These are phyloP conservation scores for Aphanoascus verrucosus DNA, from an alignment of 2,329 filamentous ascomycete species.

Conservation along the genomic window DNA sequence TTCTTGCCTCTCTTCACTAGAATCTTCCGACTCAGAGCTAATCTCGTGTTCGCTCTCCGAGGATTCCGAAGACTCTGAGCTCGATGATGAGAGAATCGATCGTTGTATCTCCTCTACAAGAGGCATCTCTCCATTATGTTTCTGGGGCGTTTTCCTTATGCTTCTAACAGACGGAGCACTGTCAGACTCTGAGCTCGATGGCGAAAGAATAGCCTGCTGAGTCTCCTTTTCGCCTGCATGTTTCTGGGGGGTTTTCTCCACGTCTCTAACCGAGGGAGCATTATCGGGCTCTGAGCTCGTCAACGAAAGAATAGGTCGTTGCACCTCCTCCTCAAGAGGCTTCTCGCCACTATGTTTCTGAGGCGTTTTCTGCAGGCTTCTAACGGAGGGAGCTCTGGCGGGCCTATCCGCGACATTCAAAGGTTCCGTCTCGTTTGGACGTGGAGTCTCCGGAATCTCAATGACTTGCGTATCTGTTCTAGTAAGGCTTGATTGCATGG, in stretches of 20 bases:
- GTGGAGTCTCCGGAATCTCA: neutral
- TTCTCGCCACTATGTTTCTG: neutral
- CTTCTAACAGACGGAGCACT: too few species aligned
- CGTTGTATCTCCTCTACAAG: neutral
- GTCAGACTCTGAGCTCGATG: conserved; percentile 10
- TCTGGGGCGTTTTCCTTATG: too few species aligned
- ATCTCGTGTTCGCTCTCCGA: neutral
- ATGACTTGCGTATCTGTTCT: neutral
- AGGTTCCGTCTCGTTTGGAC: neutral
- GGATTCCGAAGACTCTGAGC: conserved; percentile 6
- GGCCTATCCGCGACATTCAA: neutral
- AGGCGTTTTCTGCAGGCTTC: neutral
- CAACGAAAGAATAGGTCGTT: neutral
- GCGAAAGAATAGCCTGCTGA: conserved; percentile 10
- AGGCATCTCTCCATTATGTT: too few species aligned
- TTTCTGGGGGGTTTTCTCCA: too few species aligned
- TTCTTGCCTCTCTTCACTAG: conserved; percentile 10
- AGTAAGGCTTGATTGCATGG: neutral
- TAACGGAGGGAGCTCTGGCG: neutral
- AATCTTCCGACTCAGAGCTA: conserved; percentile 7
- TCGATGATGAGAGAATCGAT: conserved; percentile 11
- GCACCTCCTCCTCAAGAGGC: too few species aligned
- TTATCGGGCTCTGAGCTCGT: conserved; percentile 6
- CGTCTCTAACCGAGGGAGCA: too few species aligned
- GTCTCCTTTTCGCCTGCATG: neutral